Base-by-base conservation (phyloP, 805 yeast genomes). In the Kazachstania psychrophila region DNA sequence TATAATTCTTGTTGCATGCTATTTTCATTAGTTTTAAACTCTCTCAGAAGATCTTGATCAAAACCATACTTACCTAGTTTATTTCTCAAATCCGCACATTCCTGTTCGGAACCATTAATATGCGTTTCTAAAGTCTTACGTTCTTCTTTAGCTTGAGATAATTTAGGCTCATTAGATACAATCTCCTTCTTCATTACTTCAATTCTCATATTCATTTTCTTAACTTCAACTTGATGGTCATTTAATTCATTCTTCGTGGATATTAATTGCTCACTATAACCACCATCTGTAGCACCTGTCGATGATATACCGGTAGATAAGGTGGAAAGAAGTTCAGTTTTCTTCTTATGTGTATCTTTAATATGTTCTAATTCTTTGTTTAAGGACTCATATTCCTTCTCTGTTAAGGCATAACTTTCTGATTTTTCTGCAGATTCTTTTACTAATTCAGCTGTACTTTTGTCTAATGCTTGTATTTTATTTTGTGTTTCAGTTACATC, bases 251-350 rank as follows among this genome's bases (percentile, higher is more conserved):
- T 69, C 46, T 79, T 79, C 7, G 75, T 76, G 32, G 73, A 76
- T 39, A 73, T 73, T 28, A 87, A 60, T 48, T 86, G 95, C 2
- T 78, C 70, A 43, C 69, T 62, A 57, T 84, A 88, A 7, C 96
- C 96, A 23, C 82, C 78, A 48, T 78, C 80, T 0, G 78, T 64
- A 24, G 65, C 68, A 37, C 94, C 95, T 41, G 74, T 77, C 0
- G 94, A 74, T 0, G 95, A 82, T n/a, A 88, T 77, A 49, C 96
- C 96, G 0, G 95, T 85, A 0, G 87, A 77, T 28, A 88, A 65
- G 0, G 94, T 79, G 0, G 92, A 81, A 8, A 85, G 61, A 9
- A 88, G 66, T 43, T 88, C 96, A 48, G 84, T 89, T 47, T 82
- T 84, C 41, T 66, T 69, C 23, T 66, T 63, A 32, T 71, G 66